Evolutionary conservation across 2,329 filamentous ascomycete genomes (phyloP).

Genomic region (Phaeophleospora eucalypticola): DNA sequence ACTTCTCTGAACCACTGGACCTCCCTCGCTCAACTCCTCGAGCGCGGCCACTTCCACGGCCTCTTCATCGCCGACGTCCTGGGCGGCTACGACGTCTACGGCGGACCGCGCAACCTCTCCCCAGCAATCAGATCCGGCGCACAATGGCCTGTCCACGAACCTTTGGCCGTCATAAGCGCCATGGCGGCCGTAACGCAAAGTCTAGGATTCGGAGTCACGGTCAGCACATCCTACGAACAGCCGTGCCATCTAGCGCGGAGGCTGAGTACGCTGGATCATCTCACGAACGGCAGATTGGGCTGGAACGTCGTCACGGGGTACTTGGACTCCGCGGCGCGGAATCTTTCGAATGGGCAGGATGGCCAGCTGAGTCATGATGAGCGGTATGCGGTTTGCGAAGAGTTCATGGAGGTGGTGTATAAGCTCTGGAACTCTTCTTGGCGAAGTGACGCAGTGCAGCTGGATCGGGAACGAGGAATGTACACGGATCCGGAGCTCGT

Average conservation of each 20-base stretch:
- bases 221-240: conserved; percentile 65
- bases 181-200: conserved; percentile 65
- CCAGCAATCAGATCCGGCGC: conserved; percentile 60
- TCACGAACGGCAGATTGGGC: conserved; percentile 48
- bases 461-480: conserved; percentile 55
- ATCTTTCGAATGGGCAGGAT: conserved; percentile 51
- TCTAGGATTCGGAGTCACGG: conserved; percentile 65
- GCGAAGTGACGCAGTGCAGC: conserved; percentile 61
- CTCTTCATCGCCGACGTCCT: conserved; percentile 66
- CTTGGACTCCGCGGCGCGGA: conserved; percentile 62
- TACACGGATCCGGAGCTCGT: conserved; percentile 59
- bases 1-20: conserved; percentile 60
- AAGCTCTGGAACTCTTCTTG: conserved; percentile 66
- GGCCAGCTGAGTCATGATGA: conserved; percentile 62
- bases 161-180: conserved; percentile 58
- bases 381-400: conserved; percentile 60
- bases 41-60: conserved; percentile 60
- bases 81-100: conserved; percentile 66
- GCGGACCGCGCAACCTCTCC: conserved; percentile 55
- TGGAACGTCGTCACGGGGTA: conserved; percentile 62
- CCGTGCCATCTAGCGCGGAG: conserved; percentile 63
- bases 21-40: conserved; percentile 56
- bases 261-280: conserved; percentile 63
- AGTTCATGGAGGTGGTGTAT: conserved; percentile 57
- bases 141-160: conserved; percentile 70